Conservation (phyloP, 2,329 filamentous ascomycete species). For the Xylogone sp. region DNA sequence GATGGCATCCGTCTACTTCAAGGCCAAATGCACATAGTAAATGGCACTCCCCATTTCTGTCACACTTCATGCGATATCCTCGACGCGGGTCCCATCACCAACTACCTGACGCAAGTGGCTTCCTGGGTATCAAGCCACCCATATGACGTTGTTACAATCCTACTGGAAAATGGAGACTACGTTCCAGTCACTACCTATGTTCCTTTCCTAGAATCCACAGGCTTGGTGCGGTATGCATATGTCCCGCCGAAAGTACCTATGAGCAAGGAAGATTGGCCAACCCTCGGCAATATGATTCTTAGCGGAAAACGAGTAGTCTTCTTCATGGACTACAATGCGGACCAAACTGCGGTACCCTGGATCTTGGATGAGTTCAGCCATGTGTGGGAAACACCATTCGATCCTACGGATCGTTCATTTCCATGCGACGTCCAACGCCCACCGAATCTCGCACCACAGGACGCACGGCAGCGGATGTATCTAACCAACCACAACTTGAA, state of each 20-base stretch:
- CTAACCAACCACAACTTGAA: slow-evolving; percentile 92
- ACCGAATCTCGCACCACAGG: slow-evolving; percentile 52
- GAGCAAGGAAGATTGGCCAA: slow-evolving; percentile 76
- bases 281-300: slow-evolving; percentile 72
- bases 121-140: slow-evolving; percentile 73
- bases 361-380: slow-evolving; percentile 84
- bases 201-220: slow-evolving; percentile 65
- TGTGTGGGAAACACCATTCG: slow-evolving; percentile 86
- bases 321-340: slow-evolving; percentile 78
- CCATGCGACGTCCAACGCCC: slow-evolving; percentile 78
- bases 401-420: slow-evolving; percentile 53
- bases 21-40: slow-evolving; percentile 60
- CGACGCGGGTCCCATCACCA: slow-evolving; percentile 72
- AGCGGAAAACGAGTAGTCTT: slow-evolving; percentile 67
- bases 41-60: slow-evolving; percentile 69
- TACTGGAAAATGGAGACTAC: slow-evolving; percentile 81
- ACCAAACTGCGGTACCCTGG: slow-evolving; percentile 77
- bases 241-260: slow-evolving; percentile 68
- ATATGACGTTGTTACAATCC: slow-evolving; percentile 82
- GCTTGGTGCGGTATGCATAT: slow-evolving; percentile 71
- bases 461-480: slow-evolving; percentile 64
- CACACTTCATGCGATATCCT: slow-evolving; percentile 81
- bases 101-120: slow-evolving; percentile 66
- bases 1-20: slow-evolving; percentile 69
- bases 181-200: slow-evolving; percentile 61